Percentiles rank a stretch among this genome's conserved stretches.
These are phyloP conservation scores for Cladophialophora yegresii DNA, from an alignment of 2,329 filamentous ascomycete genomes.

Conservation along the genomic window DNA sequence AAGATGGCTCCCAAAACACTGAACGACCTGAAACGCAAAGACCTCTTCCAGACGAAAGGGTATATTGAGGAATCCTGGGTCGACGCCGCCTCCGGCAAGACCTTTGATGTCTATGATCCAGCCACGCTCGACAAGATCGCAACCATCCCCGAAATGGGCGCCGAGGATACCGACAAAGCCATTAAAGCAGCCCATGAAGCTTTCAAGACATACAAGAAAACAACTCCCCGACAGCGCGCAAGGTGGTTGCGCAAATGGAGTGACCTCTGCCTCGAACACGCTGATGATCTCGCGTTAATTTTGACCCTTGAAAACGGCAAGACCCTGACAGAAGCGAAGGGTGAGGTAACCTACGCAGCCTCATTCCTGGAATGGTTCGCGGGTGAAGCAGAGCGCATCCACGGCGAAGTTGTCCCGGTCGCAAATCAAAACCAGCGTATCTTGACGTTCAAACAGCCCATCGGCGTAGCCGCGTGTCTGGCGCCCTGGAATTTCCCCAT, in stretches of 20 bases:
- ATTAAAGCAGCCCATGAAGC: constrained; percentile 78
- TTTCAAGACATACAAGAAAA: constrained; percentile 61
- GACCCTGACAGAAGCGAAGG: constrained; percentile 53
- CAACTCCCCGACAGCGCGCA: constrained; percentile 62
- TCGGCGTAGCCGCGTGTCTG: constrained; percentile 80
- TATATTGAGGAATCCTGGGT: constrained; percentile 62
- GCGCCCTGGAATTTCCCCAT: constrained; percentile 89
- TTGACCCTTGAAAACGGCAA: constrained; percentile 66
- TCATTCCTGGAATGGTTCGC: constrained; percentile 57
- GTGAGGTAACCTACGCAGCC: constrained; percentile 53
- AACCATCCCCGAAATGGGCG: constrained; percentile 76
- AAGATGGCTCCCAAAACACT: constrained; percentile 29
- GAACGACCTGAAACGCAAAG: constrained; percentile 35
- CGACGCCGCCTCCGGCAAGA: constrained; percentile 79
- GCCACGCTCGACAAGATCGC: constrained; percentile 79
- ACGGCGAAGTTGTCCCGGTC: constrained; percentile 59
- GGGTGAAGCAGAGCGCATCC: constrained; percentile 53
- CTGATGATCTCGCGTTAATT: constrained; percentile 58
- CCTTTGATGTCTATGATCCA: constrained; percentile 83
- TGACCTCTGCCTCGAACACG: constrained; percentile 65
- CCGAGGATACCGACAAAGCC: constrained; percentile 73
- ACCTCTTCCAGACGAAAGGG: constrained; percentile 37
- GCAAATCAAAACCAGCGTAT: constrained; percentile 72
- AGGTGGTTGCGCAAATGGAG: constrained; percentile 68
- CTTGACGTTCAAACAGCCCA: constrained; percentile 76